Conservation (phyloP, 1,284 basidiomycete species). For the Butyriboletus pseudospeciosus region DNA sequence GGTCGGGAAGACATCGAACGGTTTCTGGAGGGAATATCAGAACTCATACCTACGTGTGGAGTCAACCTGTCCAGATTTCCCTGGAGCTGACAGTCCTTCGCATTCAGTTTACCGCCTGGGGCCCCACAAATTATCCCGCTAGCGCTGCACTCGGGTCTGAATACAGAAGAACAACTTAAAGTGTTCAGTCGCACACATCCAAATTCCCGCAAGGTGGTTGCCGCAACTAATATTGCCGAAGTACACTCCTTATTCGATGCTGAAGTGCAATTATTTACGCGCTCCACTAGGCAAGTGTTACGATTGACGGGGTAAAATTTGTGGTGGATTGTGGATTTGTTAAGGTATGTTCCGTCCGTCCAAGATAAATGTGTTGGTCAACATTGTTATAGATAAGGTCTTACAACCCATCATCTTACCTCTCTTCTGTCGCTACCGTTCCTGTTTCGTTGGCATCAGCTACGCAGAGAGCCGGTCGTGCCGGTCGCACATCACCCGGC, state of each 20-base stretch:
- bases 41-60: constrained; percentile 68
- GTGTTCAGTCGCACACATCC: constrained; percentile 76
- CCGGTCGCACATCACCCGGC: constrained; percentile 86
- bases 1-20: constrained; percentile 96
- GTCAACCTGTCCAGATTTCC: background rate
- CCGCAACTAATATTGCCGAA: constrained; percentile 96
- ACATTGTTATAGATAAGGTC: constrained; percentile 61
- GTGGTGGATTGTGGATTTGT: constrained; percentile 96
- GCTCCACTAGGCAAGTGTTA: constrained; percentile 75
- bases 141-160: constrained; percentile 85
- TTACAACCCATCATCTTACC: constrained; percentile 76
- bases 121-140: constrained; percentile 62
- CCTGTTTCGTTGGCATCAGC: constrained; percentile 82
- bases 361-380: background rate
- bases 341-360: constrained; percentile 56
- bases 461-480: constrained; percentile 84
- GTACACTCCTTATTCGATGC: constrained; percentile 35
- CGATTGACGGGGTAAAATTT: constrained; percentile 91
- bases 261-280: background rate
- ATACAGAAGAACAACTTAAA: constrained; percentile 78
- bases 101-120: constrained; percentile 59
- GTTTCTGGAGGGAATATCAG: constrained; percentile 77
- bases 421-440: constrained; percentile 78
- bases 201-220: constrained; percentile 83
- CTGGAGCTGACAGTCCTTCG: constrained; percentile 3